A percentile compares a stretch with the other conserved stretches of the same genome.
Evolutionary conservation across 2,329 filamentous ascomycete genomes (phyloP).

Genomic region (Thielaviopsis musarum): DNA sequence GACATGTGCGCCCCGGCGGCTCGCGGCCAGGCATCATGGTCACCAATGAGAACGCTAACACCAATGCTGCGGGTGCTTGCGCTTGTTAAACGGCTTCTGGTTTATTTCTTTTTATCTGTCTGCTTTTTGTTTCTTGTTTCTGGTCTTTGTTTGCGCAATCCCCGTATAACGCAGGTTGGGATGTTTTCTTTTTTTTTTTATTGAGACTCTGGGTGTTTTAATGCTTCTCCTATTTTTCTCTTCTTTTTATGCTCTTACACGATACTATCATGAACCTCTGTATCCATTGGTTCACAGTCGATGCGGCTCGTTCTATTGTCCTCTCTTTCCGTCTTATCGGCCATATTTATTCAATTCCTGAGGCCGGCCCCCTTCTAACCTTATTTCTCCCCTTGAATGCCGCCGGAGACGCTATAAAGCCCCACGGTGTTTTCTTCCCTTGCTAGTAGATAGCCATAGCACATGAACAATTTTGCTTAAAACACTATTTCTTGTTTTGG

Average conservation of each 20-base stretch:
- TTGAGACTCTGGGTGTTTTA: conserved; percentile 5
- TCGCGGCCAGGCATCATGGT: conserved; percentile 39
- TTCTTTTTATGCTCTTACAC: not conserved
- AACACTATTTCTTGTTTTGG: not conserved
- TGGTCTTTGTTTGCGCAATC: conserved; percentile 1
- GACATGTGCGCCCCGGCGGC: conserved; percentile 56
- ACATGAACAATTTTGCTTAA: not conserved
- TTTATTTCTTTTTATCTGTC: conserved; percentile 5
- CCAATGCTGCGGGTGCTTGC: conserved; percentile 37
- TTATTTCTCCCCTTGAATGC: not conserved
- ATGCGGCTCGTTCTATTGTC: not conserved
- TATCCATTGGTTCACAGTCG: not conserved
- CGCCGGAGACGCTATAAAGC: not conserved
- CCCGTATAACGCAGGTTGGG: conserved; percentile 4
- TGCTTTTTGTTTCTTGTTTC: conserved; percentile 4
- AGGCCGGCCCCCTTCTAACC: not conserved
- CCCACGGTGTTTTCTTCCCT: not conserved
- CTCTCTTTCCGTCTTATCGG: not conserved
- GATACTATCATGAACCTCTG: not conserved
- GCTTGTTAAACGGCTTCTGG: conserved; percentile 29
- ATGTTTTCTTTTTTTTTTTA: not conserved
- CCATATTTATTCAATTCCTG: not conserved
- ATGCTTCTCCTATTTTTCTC: conserved; percentile 3
- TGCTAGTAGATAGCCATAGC: not conserved
- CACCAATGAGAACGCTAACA: conserved; percentile 39